Base-by-base conservation (phyloP, 768 basidiomycete genomes). In the Kwoniella dendrophila region DNA sequence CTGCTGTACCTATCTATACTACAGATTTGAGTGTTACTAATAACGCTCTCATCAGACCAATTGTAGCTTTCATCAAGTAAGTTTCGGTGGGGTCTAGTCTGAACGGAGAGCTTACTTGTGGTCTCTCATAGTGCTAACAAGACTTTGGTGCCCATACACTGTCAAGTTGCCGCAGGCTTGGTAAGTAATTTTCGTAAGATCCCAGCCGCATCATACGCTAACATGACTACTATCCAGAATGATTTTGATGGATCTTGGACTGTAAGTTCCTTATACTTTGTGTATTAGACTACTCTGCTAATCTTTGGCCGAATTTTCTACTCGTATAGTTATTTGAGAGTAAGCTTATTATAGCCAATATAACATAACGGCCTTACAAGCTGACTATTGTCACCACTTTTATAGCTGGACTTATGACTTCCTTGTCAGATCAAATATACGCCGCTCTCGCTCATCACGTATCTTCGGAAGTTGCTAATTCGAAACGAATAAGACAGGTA, bases 211-310 rank as follows among this genome's bases (percentile, higher is more conserved):
- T 36, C 4, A 4, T 12, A 56, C 10, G 26, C 50, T 44, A 36
- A 52, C 24, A 2, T 27, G 22, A n/a, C 32, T n/a, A 27, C n/a
- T 44, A 29, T 16, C n/a, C 36, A 70, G 64, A 82, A 79, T 56
- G 91, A 96, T 63, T 99, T 97, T 75, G 92, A 98, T 78, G 96
- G 96, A 4, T 86, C 92, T 22, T 98, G 93, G 94, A 98, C 92
- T 56, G 90, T 92, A 51, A 55, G 74, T 50, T 2, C 12, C 43
- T 30, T 3, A 30, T 50, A 27, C 4, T 48, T 7, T 11, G 2
- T 57, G 36, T 16, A 22, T 58, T 40, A 55, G 45, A 33, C 8
- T 43, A 2, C 11, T 5, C 20, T 57, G 50, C 44, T 63, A 32
- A 64, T 59, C 27, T 58, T 40, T 40, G 27, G 24, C 33, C 20